phyloP scores from a whole-genome alignment of 352 stramenopile genomes.

The Pythium vanterpoolii region DNA sequence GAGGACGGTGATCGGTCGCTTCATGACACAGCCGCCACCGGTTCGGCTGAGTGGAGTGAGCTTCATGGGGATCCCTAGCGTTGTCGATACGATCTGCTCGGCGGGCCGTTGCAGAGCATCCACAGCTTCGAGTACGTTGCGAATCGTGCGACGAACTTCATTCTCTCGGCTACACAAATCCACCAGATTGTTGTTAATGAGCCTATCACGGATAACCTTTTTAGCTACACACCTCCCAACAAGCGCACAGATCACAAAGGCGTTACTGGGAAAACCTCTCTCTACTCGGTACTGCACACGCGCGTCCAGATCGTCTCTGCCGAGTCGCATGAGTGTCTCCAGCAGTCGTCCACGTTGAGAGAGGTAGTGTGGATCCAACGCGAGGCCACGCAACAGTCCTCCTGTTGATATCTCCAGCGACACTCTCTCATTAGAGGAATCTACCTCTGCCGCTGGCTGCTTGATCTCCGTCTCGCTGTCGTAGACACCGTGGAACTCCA shows the following conservation, averaged over 20 bases:
- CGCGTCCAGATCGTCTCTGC: conserved; percentile 6
- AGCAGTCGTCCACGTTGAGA: conserved; percentile 12
- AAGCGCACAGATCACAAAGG: conserved; percentile 57
- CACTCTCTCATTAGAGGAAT: neutral
- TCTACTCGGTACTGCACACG: conserved; percentile 14
- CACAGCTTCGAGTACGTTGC: conserved; percentile 43
- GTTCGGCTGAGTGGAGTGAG: conserved; percentile 7
- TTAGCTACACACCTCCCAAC: conserved; percentile 45
- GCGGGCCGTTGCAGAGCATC: conserved; percentile 26
- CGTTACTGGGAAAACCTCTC: conserved; percentile 28
- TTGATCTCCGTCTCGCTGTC: conserved; percentile 10
- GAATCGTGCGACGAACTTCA: conserved; percentile 48
- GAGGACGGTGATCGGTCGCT: conserved; percentile 45
- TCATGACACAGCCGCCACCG: conserved; percentile 1
- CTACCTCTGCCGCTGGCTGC: neutral
- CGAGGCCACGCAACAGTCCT: neutral
- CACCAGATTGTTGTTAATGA: neutral
- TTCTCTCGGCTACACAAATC: conserved; percentile 37
- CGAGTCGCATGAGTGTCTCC: conserved; percentile 19
- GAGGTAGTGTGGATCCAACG: neutral
- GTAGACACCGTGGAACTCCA: conserved; percentile 44
- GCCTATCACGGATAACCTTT: neutral
- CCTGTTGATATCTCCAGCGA: conserved; percentile 7
- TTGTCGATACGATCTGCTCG: conserved; percentile 6
- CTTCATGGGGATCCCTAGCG: conserved; percentile 16